Base-by-base conservation (phyloP, 2,329 filamentous ascomycete genomes). In the Albophoma yamanashiensis region DNA sequence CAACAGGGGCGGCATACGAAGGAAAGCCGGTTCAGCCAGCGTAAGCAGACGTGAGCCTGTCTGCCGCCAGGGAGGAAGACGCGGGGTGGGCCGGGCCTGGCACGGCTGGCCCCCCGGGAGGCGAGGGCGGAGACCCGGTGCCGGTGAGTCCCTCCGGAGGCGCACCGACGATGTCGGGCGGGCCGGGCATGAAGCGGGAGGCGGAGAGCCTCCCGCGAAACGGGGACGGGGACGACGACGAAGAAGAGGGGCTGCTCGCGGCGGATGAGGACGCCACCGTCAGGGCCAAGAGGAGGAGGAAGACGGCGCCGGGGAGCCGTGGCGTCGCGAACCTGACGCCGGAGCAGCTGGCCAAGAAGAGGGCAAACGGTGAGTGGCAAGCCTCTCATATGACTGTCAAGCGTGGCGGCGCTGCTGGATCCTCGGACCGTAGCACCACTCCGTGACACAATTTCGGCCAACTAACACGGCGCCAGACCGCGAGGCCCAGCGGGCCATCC, bases 401-500 rank as follows among this genome's bases (percentile, higher is more conserved):
- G 27, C 27, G 31, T 12, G 27, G 47, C 15, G 47, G 47, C 50
- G 55, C 42, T 55, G 42, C 59, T 17, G n/a, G 9, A 34, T 36
- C 52, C 36, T 27, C 58, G 39, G 25, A 56, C 40, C 53, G 52
- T 45, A 38, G 47, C 47, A 59, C 14, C 45, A 8, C n/a, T 43
- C 17, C 4, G 40, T 43, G 14, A 14, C 22, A 25, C 43, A 25
- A n/a, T n/a, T 25, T 4, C 27, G 4, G 47, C 27, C n/a, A 15
- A 31, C 50, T 53, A 7, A 53, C 50, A 8, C 0, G 53, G 31
- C 61, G 53, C 20, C 85, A 82, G 91, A 95, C 71, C 86, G 91
- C 61, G 90, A 95, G 73, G 91, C 91, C 38, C 91, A 96, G 72
- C 83, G 91, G 56, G 90, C 89, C 45, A 94, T 95, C 62, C 82